Conservation (phyloP, 163 green algal genomes). For the Prototheca cutis region DNA sequence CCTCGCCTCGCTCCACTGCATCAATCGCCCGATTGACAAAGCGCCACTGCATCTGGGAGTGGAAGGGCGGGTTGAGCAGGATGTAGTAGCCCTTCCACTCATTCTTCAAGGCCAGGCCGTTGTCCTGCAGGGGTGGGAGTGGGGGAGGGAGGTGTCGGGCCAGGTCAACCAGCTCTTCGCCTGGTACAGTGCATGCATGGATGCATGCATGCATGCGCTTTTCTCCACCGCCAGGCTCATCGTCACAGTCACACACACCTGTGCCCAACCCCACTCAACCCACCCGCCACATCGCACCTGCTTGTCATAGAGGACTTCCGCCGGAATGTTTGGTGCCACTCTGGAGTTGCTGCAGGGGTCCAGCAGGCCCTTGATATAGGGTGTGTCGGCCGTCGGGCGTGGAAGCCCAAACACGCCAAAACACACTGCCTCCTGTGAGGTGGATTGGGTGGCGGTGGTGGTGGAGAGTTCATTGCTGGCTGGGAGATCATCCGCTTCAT, state of each 20-base stretch:
- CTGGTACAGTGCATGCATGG: not conserved
- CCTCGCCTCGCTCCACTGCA: slow-evolving; percentile 60
- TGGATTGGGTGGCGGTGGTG: not conserved
- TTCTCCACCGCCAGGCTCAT: too few species aligned
- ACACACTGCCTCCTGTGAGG: slow-evolving; percentile 37
- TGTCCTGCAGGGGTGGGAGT: not conserved
- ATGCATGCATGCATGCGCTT: not conserved
- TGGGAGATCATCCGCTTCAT: too few species aligned
- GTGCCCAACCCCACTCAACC: not conserved
- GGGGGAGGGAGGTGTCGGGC: too few species aligned
- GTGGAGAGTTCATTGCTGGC: too few species aligned
- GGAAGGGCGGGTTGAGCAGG: slow-evolving; percentile 62
- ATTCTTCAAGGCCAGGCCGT: not conserved
- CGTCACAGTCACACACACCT: not conserved
- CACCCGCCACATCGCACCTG: slow-evolving; percentile 4
- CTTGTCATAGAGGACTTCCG: slow-evolving; percentile 68
- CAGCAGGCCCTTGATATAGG: slow-evolving; percentile 62
- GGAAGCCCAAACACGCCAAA: slow-evolving; percentile 60
- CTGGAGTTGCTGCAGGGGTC: slow-evolving; percentile 78
- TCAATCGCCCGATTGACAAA: slow-evolving; percentile 78
- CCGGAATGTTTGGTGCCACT: slow-evolving; percentile 69
- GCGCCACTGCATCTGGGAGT: slow-evolving; percentile 46
- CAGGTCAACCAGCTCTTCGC: too few species aligned
- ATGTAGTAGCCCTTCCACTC: slow-evolving; percentile 35
- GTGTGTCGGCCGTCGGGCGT: slow-evolving; percentile 35